Percentiles rank a stretch among this genome's conserved stretches.
Conservation (phyloP, 495 filamentous ascomycete genomes). For the Xylaria intraflava region DNA sequence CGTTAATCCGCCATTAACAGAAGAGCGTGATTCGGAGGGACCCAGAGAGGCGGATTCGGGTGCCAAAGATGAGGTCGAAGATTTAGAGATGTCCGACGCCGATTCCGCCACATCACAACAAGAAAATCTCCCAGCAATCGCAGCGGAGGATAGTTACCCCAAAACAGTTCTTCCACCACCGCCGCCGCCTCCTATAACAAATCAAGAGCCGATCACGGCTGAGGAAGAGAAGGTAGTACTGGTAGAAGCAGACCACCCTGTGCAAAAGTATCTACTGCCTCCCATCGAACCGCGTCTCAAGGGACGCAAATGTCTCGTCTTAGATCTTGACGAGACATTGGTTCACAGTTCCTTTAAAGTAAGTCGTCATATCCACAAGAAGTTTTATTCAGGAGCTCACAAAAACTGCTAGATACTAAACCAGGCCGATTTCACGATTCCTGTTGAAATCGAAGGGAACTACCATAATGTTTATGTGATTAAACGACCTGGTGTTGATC, state of each 20-base stretch:
- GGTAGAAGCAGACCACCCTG: conserved; percentile 33
- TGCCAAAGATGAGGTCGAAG: conserved; percentile 46
- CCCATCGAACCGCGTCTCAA: conserved; percentile 69
- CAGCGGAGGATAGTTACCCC: conserved; percentile 33
- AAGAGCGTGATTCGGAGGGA: conserved; percentile 24
- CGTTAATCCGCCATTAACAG: conserved; percentile 34
- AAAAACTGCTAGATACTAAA: conserved; percentile 70
- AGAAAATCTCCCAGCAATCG: conserved; percentile 26
- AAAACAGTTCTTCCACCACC: conserved; percentile 54
- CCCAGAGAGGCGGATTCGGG: conserved; percentile 14
- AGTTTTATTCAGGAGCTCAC: background rate
- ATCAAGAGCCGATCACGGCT: conserved; percentile 11
- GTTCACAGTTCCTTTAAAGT: conserved; percentile 99
- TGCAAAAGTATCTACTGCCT: conserved; percentile 69
- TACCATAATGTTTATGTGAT: conserved; percentile 99
- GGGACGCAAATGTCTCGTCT: conserved; percentile 86
- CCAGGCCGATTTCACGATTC: conserved; percentile 98
- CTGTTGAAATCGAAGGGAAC: conserved; percentile 97
- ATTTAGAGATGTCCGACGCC: conserved; percentile 58
- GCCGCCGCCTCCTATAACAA: conserved; percentile 31
- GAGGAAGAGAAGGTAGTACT: conserved; percentile 30
- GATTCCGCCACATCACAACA: conserved; percentile 17
- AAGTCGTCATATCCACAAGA: conserved; percentile 13
- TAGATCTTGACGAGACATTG: conserved; percentile 96
- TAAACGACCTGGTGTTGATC: conserved; percentile 92